phyloP scores from a whole-genome alignment of 495 filamentous ascomycete species.

The Trichoderma asperelloides region DNA sequence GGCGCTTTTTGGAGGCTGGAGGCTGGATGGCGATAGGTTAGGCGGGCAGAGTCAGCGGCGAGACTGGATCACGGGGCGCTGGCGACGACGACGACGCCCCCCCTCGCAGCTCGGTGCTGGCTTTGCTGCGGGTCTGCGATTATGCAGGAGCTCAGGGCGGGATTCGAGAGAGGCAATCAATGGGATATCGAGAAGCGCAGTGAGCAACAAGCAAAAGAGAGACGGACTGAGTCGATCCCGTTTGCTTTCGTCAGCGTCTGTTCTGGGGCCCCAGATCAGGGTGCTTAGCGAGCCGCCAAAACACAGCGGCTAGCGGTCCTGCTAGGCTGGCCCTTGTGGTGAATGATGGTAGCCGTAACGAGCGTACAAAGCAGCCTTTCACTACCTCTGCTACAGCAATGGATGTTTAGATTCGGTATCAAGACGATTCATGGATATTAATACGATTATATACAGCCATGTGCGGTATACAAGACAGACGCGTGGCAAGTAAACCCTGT shows the following conservation, averaged over 20 bases:
- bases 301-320: not conserved
- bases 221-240: not conserved
- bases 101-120: not conserved
- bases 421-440: not conserved
- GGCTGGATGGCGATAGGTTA: constrained; percentile 4
- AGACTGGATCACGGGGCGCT: not conserved
- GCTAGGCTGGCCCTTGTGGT: too few species aligned
- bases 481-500: not conserved
- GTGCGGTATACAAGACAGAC: not conserved
- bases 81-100: not conserved
- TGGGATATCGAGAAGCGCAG: not conserved
- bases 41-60: not conserved
- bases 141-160: not conserved
- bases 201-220: not conserved
- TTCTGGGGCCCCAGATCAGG: too few species aligned
- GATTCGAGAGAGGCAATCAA: not conserved
- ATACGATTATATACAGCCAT: not conserved
- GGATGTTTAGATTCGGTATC: not conserved
- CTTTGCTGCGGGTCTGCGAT: too few species aligned
- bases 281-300: not conserved
- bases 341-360: not conserved
- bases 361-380: not conserved
- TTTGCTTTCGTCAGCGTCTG: not conserved
- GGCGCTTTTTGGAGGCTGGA: not conserved
- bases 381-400: not conserved